Evolutionary conservation across 345 rosid species (phyloP).

Genomic region (Aquilaria sinensis): DNA sequence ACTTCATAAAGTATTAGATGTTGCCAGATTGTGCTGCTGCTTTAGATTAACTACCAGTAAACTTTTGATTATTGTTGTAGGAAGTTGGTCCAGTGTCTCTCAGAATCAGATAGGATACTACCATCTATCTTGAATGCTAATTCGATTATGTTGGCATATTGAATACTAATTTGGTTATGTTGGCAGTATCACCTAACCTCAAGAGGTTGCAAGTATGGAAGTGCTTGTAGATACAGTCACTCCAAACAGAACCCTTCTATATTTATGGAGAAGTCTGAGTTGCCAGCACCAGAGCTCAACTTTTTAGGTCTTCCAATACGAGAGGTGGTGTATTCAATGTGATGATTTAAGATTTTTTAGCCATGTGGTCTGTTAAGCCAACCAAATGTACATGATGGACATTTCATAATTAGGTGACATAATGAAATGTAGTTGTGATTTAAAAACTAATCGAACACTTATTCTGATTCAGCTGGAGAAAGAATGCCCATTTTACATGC

Average conservation of each 20-base stretch:
- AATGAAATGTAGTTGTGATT: neutral
- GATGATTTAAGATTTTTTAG: too few relatives aligned
- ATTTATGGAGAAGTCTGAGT: conserved; percentile 9
- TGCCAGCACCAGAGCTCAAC: conserved; percentile 24
- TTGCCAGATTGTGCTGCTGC: too few relatives aligned
- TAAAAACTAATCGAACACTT: neutral
- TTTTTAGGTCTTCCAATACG: conserved; percentile 45
- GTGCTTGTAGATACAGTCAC: conserved; percentile 39
- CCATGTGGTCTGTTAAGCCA: too few relatives aligned
- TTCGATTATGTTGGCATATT: neutral
- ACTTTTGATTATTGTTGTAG: too few relatives aligned
- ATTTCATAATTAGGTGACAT: neutral
- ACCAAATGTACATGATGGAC: neutral
- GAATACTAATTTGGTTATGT: conserved; percentile 7
- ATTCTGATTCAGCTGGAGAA: conserved; percentile 31
- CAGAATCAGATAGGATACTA: too few relatives aligned
- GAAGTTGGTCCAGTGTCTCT: too few relatives aligned
- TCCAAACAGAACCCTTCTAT: conserved; percentile 1
- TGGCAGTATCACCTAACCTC: conserved; percentile 35
- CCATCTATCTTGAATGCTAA: too few relatives aligned
- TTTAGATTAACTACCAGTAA: too few relatives aligned
- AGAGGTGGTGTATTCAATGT: conserved; percentile 11
- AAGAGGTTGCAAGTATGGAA: conserved; percentile 49
- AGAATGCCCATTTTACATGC: conserved; percentile 55
- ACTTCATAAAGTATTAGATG: too few relatives aligned